These are phyloP conservation scores for Eutypa lata DNA, from an alignment of 2,329 filamentous ascomycete genomes.

Conservation along the genomic window DNA sequence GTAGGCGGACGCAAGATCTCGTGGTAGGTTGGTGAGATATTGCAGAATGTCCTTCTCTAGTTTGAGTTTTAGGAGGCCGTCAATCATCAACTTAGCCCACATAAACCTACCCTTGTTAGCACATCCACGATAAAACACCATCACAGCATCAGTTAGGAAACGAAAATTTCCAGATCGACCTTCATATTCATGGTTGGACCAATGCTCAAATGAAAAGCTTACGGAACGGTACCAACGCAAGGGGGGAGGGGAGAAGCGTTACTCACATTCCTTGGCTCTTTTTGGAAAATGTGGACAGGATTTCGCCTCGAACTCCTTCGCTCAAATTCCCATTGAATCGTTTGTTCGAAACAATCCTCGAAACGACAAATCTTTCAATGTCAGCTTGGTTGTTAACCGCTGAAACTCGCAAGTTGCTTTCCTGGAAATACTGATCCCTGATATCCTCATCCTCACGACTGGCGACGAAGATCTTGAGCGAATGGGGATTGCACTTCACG, in stretches of 20 bases:
- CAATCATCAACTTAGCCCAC: neutral
- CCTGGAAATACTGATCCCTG: neutral
- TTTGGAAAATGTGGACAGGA: neutral
- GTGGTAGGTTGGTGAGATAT: neutral
- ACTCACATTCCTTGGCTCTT: constrained; percentile 3
- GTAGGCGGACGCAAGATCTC: neutral
- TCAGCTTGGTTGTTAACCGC: neutral
- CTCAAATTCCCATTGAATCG: neutral
- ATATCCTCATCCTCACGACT: neutral
- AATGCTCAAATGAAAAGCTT: no score
- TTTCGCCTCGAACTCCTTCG: neutral
- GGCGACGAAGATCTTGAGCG: neutral
- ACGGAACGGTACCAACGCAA: no score
- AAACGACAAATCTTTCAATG: neutral
- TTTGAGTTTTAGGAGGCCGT: neutral
- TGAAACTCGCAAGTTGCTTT: neutral
- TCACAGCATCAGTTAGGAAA: no score
- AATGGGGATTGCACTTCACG: neutral
- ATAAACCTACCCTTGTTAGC: neutral
- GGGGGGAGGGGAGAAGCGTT: no score
- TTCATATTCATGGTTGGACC: no score
- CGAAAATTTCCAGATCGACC: no score
- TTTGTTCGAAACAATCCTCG: neutral
- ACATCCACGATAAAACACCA: neutral
- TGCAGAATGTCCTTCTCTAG: neutral